phyloP scores from a whole-genome alignment of 768 basidiomycete genomes.

The Galerina sulciceps region DNA sequence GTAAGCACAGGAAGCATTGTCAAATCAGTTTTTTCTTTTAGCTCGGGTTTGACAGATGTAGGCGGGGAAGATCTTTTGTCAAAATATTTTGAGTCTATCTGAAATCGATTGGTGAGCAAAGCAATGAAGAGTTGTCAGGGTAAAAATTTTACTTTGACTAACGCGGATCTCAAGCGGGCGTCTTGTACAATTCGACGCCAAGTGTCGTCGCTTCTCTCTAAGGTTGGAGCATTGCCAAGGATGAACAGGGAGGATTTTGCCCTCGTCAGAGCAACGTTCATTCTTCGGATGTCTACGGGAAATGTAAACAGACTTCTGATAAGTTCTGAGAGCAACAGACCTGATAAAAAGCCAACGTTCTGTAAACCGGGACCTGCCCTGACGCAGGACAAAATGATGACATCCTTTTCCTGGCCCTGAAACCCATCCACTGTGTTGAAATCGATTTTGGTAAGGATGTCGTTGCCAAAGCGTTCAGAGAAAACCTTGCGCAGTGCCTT shows the following conservation, averaged over 20 bases:
- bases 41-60: neutral
- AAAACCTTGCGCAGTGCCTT: conserved; percentile 74
- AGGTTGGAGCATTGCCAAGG: conserved; percentile 86
- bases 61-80: neutral
- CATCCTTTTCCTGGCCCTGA: conserved; percentile 98
- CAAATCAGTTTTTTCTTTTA: neutral
- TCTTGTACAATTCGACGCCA: conserved; percentile 84
- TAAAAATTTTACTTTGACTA: conserved; percentile 75
- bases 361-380: conserved; percentile 86
- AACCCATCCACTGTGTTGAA: conserved; percentile 99
- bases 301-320: conserved; percentile 4
- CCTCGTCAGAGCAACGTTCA: conserved; percentile 99
- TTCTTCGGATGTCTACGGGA: conserved; percentile 72
- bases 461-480: conserved; percentile 67
- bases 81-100: conserved; percentile 40
- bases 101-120: conserved; percentile 1
- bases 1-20: neutral
- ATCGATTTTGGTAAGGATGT: conserved; percentile 74
- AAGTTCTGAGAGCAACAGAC: conserved; percentile 35
- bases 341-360: conserved; percentile 87
- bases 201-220: conserved; percentile 80
- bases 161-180: conserved; percentile 64
- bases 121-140: neutral
- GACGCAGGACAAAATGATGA: conserved; percentile 97
- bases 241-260: conserved; percentile 94